Percentiles rank a stretch among this genome's conserved stretches.
phyloP scores from a whole-genome alignment of 805 yeast genomes.

The Hanseniaspora pseudoguilliermondii region DNA sequence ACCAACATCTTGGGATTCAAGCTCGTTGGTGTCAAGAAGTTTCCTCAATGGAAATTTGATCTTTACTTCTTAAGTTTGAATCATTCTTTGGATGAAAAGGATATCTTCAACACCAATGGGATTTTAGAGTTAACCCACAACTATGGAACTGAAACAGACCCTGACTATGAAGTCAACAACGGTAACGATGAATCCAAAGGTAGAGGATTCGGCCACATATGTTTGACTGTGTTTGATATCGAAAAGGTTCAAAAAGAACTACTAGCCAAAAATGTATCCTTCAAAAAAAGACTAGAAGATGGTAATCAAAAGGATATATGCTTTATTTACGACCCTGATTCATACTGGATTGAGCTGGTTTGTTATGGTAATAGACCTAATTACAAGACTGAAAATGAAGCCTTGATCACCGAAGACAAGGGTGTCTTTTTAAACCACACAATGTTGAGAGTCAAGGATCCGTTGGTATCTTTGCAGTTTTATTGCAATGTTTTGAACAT shows the following conservation, averaged over 20 bases:
- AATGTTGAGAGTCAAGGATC: conserved; percentile 88
- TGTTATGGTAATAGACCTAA: conserved; percentile 33
- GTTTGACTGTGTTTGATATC: conserved; percentile 75
- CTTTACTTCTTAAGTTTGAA: conserved; percentile 52
- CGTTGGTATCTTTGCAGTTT: conserved; percentile 58
- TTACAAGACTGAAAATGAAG: conserved; percentile 14
- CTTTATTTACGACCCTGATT: conserved; percentile 88
- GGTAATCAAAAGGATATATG: conserved; percentile 93
- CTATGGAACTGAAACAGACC: conserved; percentile 55
- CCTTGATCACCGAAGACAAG: conserved; percentile 13
- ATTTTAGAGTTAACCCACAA: conserved; percentile 74
- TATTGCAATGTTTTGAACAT: conserved; percentile 72
- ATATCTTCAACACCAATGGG: conserved; percentile 36
- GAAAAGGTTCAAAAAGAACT: conserved; percentile 46
- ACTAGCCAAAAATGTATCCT: conserved; percentile 51
- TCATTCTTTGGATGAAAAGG: conserved; percentile 22
- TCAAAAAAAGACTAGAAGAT: conserved; percentile 73
- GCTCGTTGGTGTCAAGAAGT: conserved; percentile 38
- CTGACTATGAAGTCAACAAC: conserved; percentile 46
- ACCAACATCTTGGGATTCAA: conserved; percentile 61
- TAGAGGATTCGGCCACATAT: conserved; percentile 89
- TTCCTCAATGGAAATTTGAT: conserved; percentile 46
- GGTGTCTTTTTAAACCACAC: conserved; percentile 57
- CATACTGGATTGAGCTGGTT: conserved; percentile 90
- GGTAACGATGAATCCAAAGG: conserved; percentile 70